phyloP scores from a whole-genome alignment of 108 stramenopile genomes.

The Bacterosira constricta region DNA sequence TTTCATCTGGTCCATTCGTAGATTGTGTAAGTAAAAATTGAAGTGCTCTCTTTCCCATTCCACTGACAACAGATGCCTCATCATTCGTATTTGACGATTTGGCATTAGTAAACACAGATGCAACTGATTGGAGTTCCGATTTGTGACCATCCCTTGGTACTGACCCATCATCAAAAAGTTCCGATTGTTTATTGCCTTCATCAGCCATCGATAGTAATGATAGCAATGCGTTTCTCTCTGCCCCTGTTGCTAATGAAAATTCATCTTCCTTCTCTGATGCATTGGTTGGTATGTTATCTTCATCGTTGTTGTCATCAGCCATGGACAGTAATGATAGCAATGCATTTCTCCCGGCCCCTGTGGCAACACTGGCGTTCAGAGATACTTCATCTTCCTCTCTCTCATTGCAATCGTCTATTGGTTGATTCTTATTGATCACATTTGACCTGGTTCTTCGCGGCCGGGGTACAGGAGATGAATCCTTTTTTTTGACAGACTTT shows the following conservation, averaged over 20 bases:
- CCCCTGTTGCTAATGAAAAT: slow-evolving; percentile 24
- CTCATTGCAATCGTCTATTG: background rate
- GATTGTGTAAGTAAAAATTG: slow-evolving; percentile 11
- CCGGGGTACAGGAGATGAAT: too few relatives aligned
- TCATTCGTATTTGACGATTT: background rate
- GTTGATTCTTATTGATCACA: background rate
- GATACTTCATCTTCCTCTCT: background rate
- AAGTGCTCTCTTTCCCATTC: slow-evolving; percentile 26
- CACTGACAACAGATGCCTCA: slow-evolving; percentile 18
- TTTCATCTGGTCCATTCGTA: slow-evolving; percentile 7
- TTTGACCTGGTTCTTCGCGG: background rate
- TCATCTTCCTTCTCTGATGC: slow-evolving; percentile 10
- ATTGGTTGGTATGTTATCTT: background rate
- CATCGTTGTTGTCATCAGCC: background rate
- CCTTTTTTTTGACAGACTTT: too few relatives aligned
- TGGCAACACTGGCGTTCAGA: background rate
- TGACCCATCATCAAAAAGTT: slow-evolving; percentile 7
- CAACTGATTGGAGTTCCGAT: background rate
- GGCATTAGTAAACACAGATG: background rate
- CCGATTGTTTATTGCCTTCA: background rate
- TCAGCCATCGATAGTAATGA: slow-evolving; percentile 27
- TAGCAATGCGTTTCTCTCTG: slow-evolving; percentile 26
- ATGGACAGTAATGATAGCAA: background rate
- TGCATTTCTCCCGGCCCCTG: slow-evolving; percentile 4
- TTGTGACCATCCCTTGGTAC: background rate